These are phyloP conservation scores for Trametes polyzona DNA, from an alignment of 1,284 basidiomycete genomes.

Conservation along the genomic window DNA sequence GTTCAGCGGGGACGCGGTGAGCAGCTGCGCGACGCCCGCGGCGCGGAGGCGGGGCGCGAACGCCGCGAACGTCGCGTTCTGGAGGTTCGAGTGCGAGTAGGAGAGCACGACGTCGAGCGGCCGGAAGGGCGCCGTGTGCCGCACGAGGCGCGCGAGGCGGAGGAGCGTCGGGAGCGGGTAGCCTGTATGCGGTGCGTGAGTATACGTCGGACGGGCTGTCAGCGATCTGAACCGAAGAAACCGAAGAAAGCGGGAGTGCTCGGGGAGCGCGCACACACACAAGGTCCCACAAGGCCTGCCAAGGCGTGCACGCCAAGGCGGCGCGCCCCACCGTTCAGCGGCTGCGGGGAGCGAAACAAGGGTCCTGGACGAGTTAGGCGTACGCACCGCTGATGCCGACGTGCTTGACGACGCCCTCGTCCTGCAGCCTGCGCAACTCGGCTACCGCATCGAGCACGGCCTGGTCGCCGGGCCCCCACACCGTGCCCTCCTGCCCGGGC, in stretches of 20 bases:
- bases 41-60: conserved; percentile 66
- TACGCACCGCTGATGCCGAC: conserved; percentile 84
- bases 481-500: conserved; percentile 57
- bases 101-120: conserved; percentile 84
- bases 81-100: conserved; percentile 88
- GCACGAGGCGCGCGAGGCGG: conserved; percentile 78
- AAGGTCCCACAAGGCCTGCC: too few species aligned
- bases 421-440: conserved; percentile 77
- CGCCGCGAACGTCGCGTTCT: conserved; percentile 69
- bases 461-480: conserved; percentile 82
- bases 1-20: conserved; percentile 88
- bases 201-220: background rate
- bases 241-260: background rate
- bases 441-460: conserved; percentile 75
- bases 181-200: conserved; percentile 40
- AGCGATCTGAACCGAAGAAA: background rate
- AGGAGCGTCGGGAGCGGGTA: conserved; percentile 92
- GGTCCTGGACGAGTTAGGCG: conserved; percentile 2
- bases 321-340: too few species aligned
- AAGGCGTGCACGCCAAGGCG: too few species aligned
- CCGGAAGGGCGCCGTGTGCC: conserved; percentile 62
- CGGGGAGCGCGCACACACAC: background rate
- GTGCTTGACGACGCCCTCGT: conserved; percentile 75
- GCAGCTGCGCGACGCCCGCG: conserved; percentile 70
- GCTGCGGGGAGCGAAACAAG: too few species aligned